phyloP scores from a whole-genome alignment of 2,329 filamentous ascomycete genomes.

The Talaromyces sp. region DNA sequence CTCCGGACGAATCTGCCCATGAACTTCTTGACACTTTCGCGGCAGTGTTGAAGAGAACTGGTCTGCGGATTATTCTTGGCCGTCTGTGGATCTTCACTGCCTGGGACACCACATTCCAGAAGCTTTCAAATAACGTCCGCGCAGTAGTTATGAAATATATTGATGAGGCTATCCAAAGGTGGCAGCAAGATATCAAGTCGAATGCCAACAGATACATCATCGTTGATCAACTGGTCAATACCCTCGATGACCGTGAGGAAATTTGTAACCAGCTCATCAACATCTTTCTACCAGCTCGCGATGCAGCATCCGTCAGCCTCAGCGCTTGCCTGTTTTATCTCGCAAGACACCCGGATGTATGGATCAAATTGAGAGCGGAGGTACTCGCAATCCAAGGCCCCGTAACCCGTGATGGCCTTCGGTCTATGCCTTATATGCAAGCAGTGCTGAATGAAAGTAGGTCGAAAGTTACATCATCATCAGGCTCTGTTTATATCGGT shows the following conservation, averaged over 20 bases:
- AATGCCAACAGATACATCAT: not conserved
- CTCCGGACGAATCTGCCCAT: not conserved
- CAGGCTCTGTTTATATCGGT: too few relatives aligned
- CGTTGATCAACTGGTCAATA: not conserved
- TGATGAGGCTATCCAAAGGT: conserved; percentile 1
- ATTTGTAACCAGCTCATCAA: conserved; percentile 42
- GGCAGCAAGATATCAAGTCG: not conserved
- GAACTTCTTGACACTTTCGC: conserved; percentile 5
- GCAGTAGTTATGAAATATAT: conserved; percentile 6
- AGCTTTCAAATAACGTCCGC: not conserved
- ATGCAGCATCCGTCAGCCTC: conserved; percentile 43
- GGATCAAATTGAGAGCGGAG: conserved; percentile 2
- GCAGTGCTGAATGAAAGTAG: conserved; percentile 7
- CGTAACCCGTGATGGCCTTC: not conserved
- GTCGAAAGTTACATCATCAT: not conserved
- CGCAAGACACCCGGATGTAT: conserved; percentile 25
- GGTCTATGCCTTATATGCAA: conserved; percentile 7
- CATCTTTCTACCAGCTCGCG: conserved; percentile 49
- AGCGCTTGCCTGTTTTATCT: conserved; percentile 37
- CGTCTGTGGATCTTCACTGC: conserved; percentile 4
- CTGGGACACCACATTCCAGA: not conserved
- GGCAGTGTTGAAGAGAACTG: not conserved
- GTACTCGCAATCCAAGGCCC: conserved; percentile 2
- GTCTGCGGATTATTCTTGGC: conserved; percentile 5
- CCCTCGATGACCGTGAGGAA: not conserved